Base-by-base conservation (phyloP, 345 rosid genomes). In the Brassica incana region DNA sequence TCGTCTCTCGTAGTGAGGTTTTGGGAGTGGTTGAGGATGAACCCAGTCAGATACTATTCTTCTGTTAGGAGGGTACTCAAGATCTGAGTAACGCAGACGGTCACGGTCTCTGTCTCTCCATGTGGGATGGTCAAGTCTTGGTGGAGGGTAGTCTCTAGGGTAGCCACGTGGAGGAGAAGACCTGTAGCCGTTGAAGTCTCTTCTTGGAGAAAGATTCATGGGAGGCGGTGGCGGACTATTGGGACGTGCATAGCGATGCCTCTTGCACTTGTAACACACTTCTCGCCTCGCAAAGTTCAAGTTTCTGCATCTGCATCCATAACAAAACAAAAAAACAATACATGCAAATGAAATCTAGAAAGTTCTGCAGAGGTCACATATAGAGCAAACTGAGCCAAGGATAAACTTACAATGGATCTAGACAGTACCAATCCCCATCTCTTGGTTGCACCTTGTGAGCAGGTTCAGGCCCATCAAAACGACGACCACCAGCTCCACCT, bases 381-480 rank as follows among this genome's bases (percentile, higher is more conserved):
- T 6, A 30, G 20, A 29, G 33, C 36, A 69, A 3, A 15, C 20
- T 71, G 27, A 62, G 72, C 33, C 20, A 23, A 73, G 63, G 58
- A 35, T 38, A 85, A 29, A 52, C 97, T 90, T 87, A 91, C 94
- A 38, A 23, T 60, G 89, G 88, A 83, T 91, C 89, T 2, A 83
- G 77, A 81, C 97, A 95, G 67, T 83, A 74, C 99, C 97, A 92
- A 77, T 95, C 97, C 56, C 97, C 99, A 75, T 92, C 97, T 85
- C 97, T 91, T 40, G 99, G 97, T 20, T 89, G 90, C 60, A 94
- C 90, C 74, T 91, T 94, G 64, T 86, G 87, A 68, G 87, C 89
- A 85, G 79, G 69, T 76, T 83, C 94, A 85, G 90, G 90, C 25
- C 86, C 90, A 80, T 85, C 92, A 25, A 91, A 85, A 83, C 85